A percentile compares a stretch with the other conserved stretches of the same genome.
Evolutionary conservation across 306 rosid genomes (phyloP).

Genomic region (Prunus mongolica): DNA sequence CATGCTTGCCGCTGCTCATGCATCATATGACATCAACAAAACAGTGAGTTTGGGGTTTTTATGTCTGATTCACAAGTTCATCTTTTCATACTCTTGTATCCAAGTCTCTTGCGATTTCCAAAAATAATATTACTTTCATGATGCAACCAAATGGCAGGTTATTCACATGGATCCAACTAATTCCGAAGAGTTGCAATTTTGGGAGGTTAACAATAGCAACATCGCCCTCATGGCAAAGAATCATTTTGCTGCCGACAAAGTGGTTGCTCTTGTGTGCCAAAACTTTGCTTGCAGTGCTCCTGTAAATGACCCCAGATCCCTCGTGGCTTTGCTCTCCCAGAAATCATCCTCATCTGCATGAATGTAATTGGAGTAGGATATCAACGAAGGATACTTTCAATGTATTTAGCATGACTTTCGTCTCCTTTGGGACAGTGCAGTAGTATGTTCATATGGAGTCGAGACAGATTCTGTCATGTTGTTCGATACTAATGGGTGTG

Average conservation of each 20-base stretch:
- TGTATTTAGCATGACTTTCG: neutral
- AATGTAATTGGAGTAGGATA: neutral
- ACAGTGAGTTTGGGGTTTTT: constrained; percentile 45
- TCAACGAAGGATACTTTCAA: neutral
- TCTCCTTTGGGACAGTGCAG: neutral
- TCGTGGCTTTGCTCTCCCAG: constrained; percentile 50
- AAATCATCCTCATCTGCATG: constrained; percentile 29
- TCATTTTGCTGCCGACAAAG: constrained; percentile 43
- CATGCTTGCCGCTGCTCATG: constrained; percentile 72
- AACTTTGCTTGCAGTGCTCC: constrained; percentile 78
- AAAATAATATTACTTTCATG: neutral
- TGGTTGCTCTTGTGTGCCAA: constrained; percentile 78
- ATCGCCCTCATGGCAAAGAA: constrained; percentile 69
- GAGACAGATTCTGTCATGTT: too few species aligned
- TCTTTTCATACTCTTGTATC: neutral
- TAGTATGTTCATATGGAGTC: too few species aligned
- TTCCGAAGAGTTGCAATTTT: constrained; percentile 63
- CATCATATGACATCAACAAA: constrained; percentile 68
- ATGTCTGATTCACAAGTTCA: neutral
- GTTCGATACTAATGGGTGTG: neutral
- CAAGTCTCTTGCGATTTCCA: neutral
- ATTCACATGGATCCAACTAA: constrained; percentile 69
- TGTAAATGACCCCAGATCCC: constrained; percentile 44
- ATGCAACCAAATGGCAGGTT: constrained; percentile 43
- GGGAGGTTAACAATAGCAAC: constrained; percentile 73